Conservation (phyloP, 202 grass and related monocot species). For the Carex sylvatica region DNA sequence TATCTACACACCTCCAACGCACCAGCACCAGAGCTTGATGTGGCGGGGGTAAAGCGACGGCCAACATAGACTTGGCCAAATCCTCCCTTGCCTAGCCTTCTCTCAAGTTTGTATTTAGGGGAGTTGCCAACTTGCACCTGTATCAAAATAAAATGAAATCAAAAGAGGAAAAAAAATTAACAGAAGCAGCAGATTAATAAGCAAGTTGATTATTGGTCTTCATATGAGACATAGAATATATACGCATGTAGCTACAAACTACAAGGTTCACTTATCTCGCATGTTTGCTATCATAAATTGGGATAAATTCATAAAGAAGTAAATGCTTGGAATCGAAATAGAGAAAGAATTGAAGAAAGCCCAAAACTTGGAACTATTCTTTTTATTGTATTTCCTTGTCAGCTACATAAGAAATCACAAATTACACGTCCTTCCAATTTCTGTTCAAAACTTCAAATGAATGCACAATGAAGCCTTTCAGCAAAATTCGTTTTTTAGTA, state of each 20-base stretch:
- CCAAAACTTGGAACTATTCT: too few species aligned
- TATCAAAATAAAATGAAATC: slow-evolving; percentile 22
- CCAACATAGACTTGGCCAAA: slow-evolving; percentile 99
- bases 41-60: slow-evolving; percentile 43
- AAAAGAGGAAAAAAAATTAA: slow-evolving; percentile 13
- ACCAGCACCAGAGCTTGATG: slow-evolving; percentile 40
- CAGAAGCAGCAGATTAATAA: not conserved
- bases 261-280: not conserved
- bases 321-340: not conserved
- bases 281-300: not conserved
- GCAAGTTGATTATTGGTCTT: not conserved
- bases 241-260: not conserved
- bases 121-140: slow-evolving; percentile 89
- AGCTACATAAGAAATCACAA: not conserved
- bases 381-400: not conserved
- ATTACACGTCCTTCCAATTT: not conserved
- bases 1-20: slow-evolving; percentile 60
- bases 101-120: slow-evolving; percentile 81
- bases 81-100: slow-evolving; percentile 93
- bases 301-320: not conserved
- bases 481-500: not conserved
- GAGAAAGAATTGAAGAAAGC: not conserved
- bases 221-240: not conserved
- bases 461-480: not conserved
- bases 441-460: not conserved